Base-by-base conservation (phyloP, 768 basidiomycete species). In the Suillus brevipes region DNA sequence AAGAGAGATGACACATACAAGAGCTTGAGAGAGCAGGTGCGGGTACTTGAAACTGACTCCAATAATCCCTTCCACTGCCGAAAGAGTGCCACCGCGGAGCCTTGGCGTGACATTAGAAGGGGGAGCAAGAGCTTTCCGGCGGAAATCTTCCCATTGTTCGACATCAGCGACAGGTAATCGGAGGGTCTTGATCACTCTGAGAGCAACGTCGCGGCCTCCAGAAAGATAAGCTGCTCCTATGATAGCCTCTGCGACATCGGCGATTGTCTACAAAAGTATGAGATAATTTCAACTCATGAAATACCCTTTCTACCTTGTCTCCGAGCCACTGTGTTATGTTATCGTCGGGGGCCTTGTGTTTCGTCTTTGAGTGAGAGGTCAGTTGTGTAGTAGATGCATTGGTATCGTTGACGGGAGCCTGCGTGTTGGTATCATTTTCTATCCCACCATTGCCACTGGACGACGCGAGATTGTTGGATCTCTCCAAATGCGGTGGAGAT, bases 241-340 rank as follows among this genome's bases (percentile, higher is more conserved):
- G 65, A 95, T 86, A 4, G 94, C 91, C 76, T 95, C 94, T 10
- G 86, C 85, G 50, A 94, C 90, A 76, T 95, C 94, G 58, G 94
- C 93, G 36, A 94, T 81, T 25, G 87, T 86, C 93, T 94, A 38
- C 31, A 61, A 23, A 70, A 20, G 28, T 43, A 58, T 75, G 61
- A 73, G 58, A 10, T 66, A 31, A 60, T 50, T 59, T 55, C 38
- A 58, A 7, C 62, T 50, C 58, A 64, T 57, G 47, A 60, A 42
- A 18, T 42, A 34, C 50, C 43, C 38, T 50, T 43, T 34, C 43
- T 67, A 90, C 92, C 87, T 94, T 94, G 78, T 94, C 91, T 53
- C 90, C 92, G 5, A 94, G 74, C 83, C 84, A 86, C 58, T 86
- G 85, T 59, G 75, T 80, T 71, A 71, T 76, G 67, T 70, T 74